A percentile compares a stretch with the other conserved stretches of the same genome.
Conservation (phyloP, 768 basidiomycete genomes). For the Thelephora aurantiotincta region DNA sequence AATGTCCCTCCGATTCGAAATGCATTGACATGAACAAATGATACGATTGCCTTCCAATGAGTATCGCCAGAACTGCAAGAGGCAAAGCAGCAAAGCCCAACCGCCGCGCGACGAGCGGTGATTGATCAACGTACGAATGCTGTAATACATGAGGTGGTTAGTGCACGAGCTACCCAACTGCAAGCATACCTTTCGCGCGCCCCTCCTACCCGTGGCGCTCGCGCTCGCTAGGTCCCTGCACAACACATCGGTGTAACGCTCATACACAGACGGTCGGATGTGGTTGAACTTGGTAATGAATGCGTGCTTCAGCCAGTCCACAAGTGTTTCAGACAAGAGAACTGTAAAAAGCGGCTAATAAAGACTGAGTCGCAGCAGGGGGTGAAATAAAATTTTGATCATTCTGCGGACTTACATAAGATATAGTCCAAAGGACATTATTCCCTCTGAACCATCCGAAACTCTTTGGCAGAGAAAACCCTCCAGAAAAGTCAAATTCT, state of each 20-base stretch:
- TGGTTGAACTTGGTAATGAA: constrained; percentile 99
- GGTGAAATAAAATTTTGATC: not conserved
- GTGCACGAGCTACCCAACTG: too few species aligned
- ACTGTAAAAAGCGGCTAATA: constrained; percentile 83
- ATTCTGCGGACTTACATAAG: constrained; percentile 49
- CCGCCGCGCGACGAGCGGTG: constrained; percentile 84
- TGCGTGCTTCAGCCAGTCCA: constrained; percentile 98
- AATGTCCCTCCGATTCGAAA: constrained; percentile 14
- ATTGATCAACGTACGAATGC: constrained; percentile 91
- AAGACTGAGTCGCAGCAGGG: constrained; percentile 1
- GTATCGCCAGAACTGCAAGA: constrained; percentile 67
- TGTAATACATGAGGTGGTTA: constrained; percentile 15
- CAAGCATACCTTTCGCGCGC: constrained; percentile 51
- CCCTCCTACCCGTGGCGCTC: constrained; percentile 51
- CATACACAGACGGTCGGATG: constrained; percentile 89
- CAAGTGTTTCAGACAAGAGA: constrained; percentile 79
- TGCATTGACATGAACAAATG: constrained; percentile 38
- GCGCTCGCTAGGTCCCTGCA: constrained; percentile 85
- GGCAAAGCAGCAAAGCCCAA: constrained; percentile 91
- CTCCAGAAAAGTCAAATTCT: constrained; percentile 63
- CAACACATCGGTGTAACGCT: constrained; percentile 87
- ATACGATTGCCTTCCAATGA: constrained; percentile 64
- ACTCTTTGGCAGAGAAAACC: constrained; percentile 64
- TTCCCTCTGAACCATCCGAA: constrained; percentile 77
- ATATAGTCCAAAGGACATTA: constrained; percentile 74